Evolutionary conservation across 257 asterid species (phyloP), one percentile per base, ranked within the genome.

Genomic region (Phtheirospermum japonicum): DNA sequence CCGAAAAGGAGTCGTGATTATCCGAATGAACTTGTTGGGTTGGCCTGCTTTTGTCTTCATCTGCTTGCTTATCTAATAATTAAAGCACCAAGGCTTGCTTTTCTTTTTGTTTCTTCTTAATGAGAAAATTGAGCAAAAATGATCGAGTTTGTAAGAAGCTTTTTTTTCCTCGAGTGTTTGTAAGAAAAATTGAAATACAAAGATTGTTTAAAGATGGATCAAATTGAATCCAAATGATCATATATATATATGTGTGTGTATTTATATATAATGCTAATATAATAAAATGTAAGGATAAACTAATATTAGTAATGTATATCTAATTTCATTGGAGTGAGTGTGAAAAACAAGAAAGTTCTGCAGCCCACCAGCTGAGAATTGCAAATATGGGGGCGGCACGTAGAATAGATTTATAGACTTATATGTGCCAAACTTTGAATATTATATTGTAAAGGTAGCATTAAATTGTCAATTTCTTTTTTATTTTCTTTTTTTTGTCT

Each of bases 1-100:
- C 61, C 85, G 82, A 18, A 9, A 49, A 0, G 97, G 97, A 0
- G 57, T 63, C 33, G 77, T 55, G 31, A 89, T 68, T 58, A 86
- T 67, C n/a, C 88, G 71, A 32, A 82, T 13, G 48, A 89, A 71
- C 18, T 28, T 76, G 82, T 76, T 84, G 7, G 64, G 73, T 16
- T 65, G 69, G 58, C 69, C 52, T 6, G 71, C 32, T 64, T 71
- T 80, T 9, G 66, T 7, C 51, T 72, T 84, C 86, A 82, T 83
- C 51, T 32, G n/a, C 0, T 1, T 36, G 28, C 28, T 23, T 23
- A 23, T 23, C 28, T 3, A 23, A 23, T n/a, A n/a, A n/a, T n/a
- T n/a, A n/a, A n/a, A n/a, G n/a, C n/a, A n/a, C n/a, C n/a, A n/a
- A n/a, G n/a, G n/a, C n/a, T n/a, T n/a, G n/a, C n/a, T n/a, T n/a